Evolutionary conservation across 2,329 filamentous ascomycete genomes (phyloP).

Genomic region (Arthrobotrys conoides): DNA sequence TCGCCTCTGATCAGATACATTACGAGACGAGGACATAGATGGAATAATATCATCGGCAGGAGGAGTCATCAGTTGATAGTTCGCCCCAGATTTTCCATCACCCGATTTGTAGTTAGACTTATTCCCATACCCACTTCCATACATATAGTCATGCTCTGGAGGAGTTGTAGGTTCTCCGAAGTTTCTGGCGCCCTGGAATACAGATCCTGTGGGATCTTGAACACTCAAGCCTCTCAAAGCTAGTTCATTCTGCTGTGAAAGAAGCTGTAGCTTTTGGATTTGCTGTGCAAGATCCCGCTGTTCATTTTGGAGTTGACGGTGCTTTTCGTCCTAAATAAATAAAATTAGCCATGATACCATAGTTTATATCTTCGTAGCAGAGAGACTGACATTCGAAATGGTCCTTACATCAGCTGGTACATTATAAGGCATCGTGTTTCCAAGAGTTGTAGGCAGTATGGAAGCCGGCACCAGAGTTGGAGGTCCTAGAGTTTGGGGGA

Average conservation of each 20-base stretch:
- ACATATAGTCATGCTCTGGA: slow-evolving; percentile 73
- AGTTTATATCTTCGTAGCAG: not conserved
- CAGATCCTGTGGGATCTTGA: slow-evolving; percentile 32
- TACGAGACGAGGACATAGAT: slow-evolving; percentile 74
- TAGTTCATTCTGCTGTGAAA: slow-evolving; percentile 84
- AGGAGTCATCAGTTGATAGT: slow-evolving; percentile 85
- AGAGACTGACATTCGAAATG: slow-evolving; percentile 23
- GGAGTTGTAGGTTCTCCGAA: slow-evolving; percentile 94
- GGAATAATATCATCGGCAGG: slow-evolving; percentile 72
- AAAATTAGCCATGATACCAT: not conserved
- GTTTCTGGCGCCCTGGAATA: slow-evolving; percentile 69
- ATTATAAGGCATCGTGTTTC: slow-evolving; percentile 22
- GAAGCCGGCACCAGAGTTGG: slow-evolving; percentile 7
- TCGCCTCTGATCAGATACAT: slow-evolving; percentile 37
- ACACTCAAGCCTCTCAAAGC: slow-evolving; percentile 69
- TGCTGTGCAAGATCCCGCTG: slow-evolving; percentile 92
- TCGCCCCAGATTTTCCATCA: slow-evolving; percentile 77
- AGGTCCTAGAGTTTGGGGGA: slow-evolving; percentile 16
- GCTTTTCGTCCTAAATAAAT: slow-evolving; percentile 49
- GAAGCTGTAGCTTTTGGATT: slow-evolving; percentile 88
- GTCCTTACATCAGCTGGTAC: slow-evolving; percentile 37
- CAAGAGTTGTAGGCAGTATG: slow-evolving; percentile 18
- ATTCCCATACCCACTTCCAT: slow-evolving; percentile 64
- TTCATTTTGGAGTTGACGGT: slow-evolving; percentile 69
- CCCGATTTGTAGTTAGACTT: slow-evolving; percentile 76